These are phyloP conservation scores for Dactylonectria estremocensis DNA, from an alignment of 2,329 filamentous ascomycete genomes.

Conservation along the genomic window DNA sequence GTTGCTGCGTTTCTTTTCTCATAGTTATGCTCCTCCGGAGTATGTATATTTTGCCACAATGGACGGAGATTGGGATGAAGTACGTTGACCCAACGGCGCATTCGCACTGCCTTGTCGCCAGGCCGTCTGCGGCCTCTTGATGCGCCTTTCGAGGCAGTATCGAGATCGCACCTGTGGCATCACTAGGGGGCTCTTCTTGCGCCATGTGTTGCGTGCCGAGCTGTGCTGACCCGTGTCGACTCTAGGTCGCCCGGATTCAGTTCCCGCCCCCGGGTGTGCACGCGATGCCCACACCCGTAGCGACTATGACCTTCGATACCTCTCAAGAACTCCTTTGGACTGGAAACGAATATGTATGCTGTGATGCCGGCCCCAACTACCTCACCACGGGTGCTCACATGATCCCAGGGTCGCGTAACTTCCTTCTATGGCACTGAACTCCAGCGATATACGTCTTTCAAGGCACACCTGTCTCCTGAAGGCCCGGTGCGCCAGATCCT, in stretches of 20 bases:
- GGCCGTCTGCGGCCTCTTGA: conserved; percentile 10
- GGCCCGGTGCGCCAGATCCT: conserved; percentile 89
- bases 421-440: conserved; percentile 92
- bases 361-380: background rate
- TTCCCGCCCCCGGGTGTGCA: conserved; percentile 84
- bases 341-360: conserved; percentile 87
- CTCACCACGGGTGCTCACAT: conserved; percentile 42
- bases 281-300: conserved; percentile 78
- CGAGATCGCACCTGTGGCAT: conserved; percentile 10
- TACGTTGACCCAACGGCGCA: conserved; percentile 54
- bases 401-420: conserved; percentile 81
- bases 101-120: conserved; percentile 17
- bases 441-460: conserved; percentile 91
- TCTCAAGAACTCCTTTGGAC: conserved; percentile 93
- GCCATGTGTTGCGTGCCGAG: background rate
- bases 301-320: conserved; percentile 90
- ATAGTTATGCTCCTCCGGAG: conserved; percentile 54
- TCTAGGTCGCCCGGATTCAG: conserved; percentile 83
- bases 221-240: conserved; percentile 29
- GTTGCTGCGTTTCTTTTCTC: conserved; percentile 25
- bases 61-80: conserved; percentile 80
- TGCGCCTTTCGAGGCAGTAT: conserved; percentile 5
- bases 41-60: conserved; percentile 63
- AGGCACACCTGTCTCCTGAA: conserved; percentile 80
- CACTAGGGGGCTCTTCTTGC: background rate